These are phyloP conservation scores for Kodamaea hsintzibuensis DNA, from an alignment of 805 yeast genomes.

Conservation along the genomic window DNA sequence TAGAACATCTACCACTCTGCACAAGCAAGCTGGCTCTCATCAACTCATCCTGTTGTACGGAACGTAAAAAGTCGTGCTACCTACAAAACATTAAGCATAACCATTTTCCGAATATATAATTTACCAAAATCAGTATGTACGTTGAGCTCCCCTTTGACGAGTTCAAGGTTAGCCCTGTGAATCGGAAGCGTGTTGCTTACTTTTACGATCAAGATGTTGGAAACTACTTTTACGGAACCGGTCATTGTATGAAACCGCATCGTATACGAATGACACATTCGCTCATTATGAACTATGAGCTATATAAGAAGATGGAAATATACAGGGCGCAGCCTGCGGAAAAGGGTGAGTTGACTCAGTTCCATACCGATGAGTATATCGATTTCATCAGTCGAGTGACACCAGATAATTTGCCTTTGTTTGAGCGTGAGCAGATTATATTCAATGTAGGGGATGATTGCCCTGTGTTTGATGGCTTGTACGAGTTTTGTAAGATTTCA, in stretches of 20 bases:
- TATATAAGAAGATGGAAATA: constrained; percentile 30
- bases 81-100: neutral
- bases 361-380: constrained; percentile 22
- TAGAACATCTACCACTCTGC: too few species aligned
- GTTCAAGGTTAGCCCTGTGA: constrained; percentile 22
- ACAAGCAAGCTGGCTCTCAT: too few species aligned
- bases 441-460: constrained; percentile 29
- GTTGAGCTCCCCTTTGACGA: constrained; percentile 30
- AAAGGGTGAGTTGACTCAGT: constrained; percentile 28
- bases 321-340: constrained; percentile 31
- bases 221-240: constrained; percentile 31
- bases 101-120: neutral
- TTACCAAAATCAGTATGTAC: constrained; percentile 17
- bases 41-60: neutral
- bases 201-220: constrained; percentile 32
- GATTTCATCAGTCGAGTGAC: constrained; percentile 23
- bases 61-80: neutral
- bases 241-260: constrained; percentile 32
- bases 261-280: constrained; percentile 32
- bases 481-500: constrained; percentile 26
- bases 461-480: constrained; percentile 29
- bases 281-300: constrained; percentile 30
- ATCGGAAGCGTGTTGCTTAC: constrained; percentile 27
- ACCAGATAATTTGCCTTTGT: constrained; percentile 28
- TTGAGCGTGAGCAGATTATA: constrained; percentile 27